A percentile compares a stretch with the other conserved stretches of the same genome.
Evolutionary conservation across 441 rosid species (phyloP).

Genomic region (Erodium texanum): DNA sequence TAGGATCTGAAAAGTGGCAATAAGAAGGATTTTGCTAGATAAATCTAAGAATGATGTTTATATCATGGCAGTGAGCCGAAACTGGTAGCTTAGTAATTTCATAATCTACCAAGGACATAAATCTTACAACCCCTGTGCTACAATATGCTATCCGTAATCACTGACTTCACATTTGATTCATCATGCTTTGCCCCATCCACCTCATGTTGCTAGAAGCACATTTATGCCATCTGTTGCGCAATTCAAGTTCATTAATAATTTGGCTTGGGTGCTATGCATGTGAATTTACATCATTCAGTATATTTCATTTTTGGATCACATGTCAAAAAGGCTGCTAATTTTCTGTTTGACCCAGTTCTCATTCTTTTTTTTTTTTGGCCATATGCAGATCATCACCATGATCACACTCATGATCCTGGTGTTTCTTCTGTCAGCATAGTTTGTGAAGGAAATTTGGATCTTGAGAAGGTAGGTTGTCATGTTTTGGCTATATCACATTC

Average conservation of each 20-base stretch:
- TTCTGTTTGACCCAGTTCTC: too few relatives aligned
- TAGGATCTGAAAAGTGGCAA: too few relatives aligned
- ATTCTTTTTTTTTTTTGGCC: background rate
- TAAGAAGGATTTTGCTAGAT: too few relatives aligned
- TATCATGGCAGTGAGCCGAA: too few relatives aligned
- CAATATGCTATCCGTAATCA: background rate
- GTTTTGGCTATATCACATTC: too few relatives aligned
- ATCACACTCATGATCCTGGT: conserved; percentile 88
- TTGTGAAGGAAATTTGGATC: conserved; percentile 85
- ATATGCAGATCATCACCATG: conserved; percentile 52
- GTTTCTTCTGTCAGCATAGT: conserved; percentile 90
- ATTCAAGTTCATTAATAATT: background rate
- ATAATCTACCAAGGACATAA: too few relatives aligned
- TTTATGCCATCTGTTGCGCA: too few relatives aligned
- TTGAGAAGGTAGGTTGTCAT: conserved; percentile 76
- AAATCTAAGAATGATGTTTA: too few relatives aligned
- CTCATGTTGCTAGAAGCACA: too few relatives aligned
- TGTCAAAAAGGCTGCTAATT: background rate
- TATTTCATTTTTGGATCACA: background rate
- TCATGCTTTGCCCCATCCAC: too few relatives aligned
- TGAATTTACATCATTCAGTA: background rate
- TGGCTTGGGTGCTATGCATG: background rate
- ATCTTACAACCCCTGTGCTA: background rate
- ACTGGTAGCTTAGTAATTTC: too few relatives aligned
- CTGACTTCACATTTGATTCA: too few relatives aligned